Base-by-base conservation (phyloP, 2,329 filamentous ascomycete genomes). In the Volutella citrinella region DNA sequence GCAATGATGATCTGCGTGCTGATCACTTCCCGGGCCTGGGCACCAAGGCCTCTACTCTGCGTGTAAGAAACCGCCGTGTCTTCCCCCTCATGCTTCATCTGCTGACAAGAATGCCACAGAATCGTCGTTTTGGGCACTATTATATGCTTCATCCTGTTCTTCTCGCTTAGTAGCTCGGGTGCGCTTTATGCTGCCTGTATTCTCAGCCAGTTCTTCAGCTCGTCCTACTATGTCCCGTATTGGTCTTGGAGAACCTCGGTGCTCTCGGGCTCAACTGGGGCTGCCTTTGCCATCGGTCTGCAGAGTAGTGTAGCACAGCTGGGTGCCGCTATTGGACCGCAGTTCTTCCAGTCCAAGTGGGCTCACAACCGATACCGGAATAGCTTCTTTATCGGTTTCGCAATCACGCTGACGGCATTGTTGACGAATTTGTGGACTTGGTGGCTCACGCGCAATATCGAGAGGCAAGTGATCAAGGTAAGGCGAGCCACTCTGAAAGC, bases 231-330 rank as follows among this genome's bases (percentile, higher is more conserved):
- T 37, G 65, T 70, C 11, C 61, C 66, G 1, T 68, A 69, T 42
- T 70, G 65, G 66, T 60, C 59, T 16, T 69, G 64, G 64, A 56
- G 65, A 24, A 66, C 64, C 5, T 60, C 63, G 4, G 65, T 64
- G 9, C 49, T 69, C 2, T 46, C 51, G 2, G 65, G 67, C 3
- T 60, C 59, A 6, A 70, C 67, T 0, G 67, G 64, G 10, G 64
- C 66, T 0, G 66, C 66, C 1, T 69, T 70, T 34, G 65, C 64
- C 1, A 51, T 69, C 3, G 66, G 61, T 0, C 51, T 70, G 9
- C 66, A 69, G 38, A 61, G 58, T 2, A 62, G 59, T 5, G 55
- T 69, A 7, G 66, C 59, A 0, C 67, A 70, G 46, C 53, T 70
- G 2, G 67, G 68, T 6, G 66, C 64, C n/a, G 64, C 68, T 3